Base-by-base conservation (phyloP, 1,284 basidiomycete genomes). In the Somion occarium region DNA sequence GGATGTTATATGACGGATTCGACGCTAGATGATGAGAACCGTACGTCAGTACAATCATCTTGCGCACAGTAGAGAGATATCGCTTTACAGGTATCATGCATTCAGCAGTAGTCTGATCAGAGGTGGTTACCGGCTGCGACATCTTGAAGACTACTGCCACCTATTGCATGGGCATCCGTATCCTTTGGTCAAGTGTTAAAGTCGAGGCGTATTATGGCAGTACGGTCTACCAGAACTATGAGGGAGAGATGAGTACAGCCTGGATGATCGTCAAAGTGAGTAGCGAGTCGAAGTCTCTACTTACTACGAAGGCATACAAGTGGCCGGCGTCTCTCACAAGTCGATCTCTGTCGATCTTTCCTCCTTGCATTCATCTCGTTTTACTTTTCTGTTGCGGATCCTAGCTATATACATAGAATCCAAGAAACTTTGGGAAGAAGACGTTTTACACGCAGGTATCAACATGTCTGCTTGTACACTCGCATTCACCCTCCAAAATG, bases 1-100 rank as follows among this genome's bases (percentile, higher is more conserved):
- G 34, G 80, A 75, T 44, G 78, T 75, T 47, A 93, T 76, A 69
- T 92, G 88, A 57, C 88, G 80, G 55, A 90, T 72, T 38, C 85
- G 83, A 59, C 80, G 81, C 80, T 91, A n/a, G n/a, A n/a, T n/a
- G 65, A 24, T 60, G 56, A 55, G 7, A 18, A 42, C 30, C 7
- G 30, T 15, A 34, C 7, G 15, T 34, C 30, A 34, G 30, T 34
- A 7, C 30, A 15, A 7, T 7, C 30, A 34, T 7, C 30, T 34
- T 7, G 7, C 15, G 15, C 7, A 7, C 7, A 34, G 30, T 7
- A 34, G 30, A 34, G 7, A 7, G 15, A 34, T 7, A 34, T 7
- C 7, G 7, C 30, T 34, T 34, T 7, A 34, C 30, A 7, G 30
- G 30, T 34, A 34, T 34, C 30, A 7, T 34, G 30, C 15, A 15